Conservation (phyloP, 805 yeast species). For the Saturnispora serradocipensis region DNA sequence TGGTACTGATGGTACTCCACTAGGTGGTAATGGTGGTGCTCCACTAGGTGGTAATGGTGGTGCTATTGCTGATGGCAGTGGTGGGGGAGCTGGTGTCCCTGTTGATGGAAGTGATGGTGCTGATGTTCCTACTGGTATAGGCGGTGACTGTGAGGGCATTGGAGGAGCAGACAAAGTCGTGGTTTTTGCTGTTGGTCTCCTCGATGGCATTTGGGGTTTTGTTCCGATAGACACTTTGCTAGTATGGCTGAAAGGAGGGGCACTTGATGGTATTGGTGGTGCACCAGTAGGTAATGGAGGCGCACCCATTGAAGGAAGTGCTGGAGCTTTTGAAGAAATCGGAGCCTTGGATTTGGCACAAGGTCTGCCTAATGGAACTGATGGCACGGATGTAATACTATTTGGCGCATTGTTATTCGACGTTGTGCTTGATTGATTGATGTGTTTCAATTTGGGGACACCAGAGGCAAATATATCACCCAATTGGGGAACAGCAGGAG, state of each 20-base stretch:
- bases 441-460: slow-evolving; percentile 58
- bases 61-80: slow-evolving; percentile 6
- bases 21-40: slow-evolving; percentile 13
- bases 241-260: slow-evolving; percentile 4
- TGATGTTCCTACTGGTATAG: slow-evolving; percentile 15
- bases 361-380: slow-evolving; percentile 7
- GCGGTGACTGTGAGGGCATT: slow-evolving; percentile 17
- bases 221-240: background rate
- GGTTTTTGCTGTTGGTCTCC: background rate
- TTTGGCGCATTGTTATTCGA: slow-evolving; percentile 18
- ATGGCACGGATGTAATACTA: slow-evolving; percentile 20
- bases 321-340: slow-evolving; percentile 11
- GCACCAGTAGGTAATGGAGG: slow-evolving; percentile 8
- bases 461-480: slow-evolving; percentile 75
- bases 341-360: slow-evolving; percentile 1
- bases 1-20: slow-evolving; percentile 12
- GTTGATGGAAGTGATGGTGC: slow-evolving; percentile 17
- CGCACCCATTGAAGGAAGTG: slow-evolving; percentile 8
- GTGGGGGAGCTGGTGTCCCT: background rate
- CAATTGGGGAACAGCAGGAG: slow-evolving; percentile 36
- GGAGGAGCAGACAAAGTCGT: slow-evolving; percentile 8
- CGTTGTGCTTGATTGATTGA: slow-evolving; percentile 15
- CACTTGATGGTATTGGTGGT: slow-evolving; percentile 8
- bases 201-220: background rate
- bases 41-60: slow-evolving; percentile 17